A percentile compares a stretch with the other conserved stretches of the same genome.
Evolutionary conservation across 441 rosid genomes (phyloP).

Genomic region (Rhodomyrtus psidioides): DNA sequence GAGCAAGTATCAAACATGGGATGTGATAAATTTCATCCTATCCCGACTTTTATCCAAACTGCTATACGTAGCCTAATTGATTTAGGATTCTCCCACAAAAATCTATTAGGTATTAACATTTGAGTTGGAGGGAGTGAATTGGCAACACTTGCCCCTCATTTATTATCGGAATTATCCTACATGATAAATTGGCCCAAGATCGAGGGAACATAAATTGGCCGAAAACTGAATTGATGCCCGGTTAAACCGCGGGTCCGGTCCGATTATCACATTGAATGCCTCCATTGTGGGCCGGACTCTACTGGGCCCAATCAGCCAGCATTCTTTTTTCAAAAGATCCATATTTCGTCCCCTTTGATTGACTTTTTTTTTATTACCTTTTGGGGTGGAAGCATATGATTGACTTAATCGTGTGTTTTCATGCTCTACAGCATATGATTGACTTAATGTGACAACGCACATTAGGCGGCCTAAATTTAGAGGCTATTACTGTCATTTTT

Average conservation of each 20-base stretch:
- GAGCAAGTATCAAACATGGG: fast-evolving
- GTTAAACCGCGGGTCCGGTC: not conserved
- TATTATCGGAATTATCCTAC: too few species aligned
- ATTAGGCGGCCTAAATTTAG: not conserved
- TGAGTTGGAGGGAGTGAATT: too few species aligned
- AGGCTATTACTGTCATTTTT: not conserved
- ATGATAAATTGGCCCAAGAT: not conserved
- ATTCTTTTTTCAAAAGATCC: not conserved
- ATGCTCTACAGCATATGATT: not conserved
- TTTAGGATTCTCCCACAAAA: not conserved
- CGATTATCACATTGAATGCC: not conserved
- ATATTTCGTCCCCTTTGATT: not conserved
- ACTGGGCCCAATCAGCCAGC: not conserved
- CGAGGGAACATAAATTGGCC: not conserved
- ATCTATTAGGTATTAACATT: not conserved
- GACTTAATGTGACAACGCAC: fast-evolving
- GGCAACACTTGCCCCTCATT: too few species aligned
- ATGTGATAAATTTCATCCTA: too few species aligned
- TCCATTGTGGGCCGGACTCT: not conserved
- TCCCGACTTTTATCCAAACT: too few species aligned
- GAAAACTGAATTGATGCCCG: not conserved
- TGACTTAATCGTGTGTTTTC: not conserved
- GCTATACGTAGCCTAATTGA: not conserved
- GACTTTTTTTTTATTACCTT: too few species aligned
- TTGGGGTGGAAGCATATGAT: not conserved